Evolutionary conservation across 805 yeast genomes (phyloP), one percentile per base, ranked within the genome.

Genomic region (Starmera quercuum): DNA sequence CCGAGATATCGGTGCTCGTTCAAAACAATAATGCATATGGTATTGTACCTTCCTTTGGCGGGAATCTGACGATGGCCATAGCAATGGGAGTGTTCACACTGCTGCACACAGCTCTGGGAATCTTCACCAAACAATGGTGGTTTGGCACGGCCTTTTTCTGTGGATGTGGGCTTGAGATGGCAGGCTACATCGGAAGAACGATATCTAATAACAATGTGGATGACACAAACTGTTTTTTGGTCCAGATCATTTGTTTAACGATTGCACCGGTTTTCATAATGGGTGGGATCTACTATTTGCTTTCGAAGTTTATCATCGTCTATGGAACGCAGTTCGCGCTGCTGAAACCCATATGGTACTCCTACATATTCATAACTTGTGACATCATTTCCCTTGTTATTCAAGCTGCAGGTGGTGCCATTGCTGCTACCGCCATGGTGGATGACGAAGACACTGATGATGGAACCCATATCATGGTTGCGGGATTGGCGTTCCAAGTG

Each of bases 201-300:
- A 42, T 70, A 35, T 64, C 78, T 2, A 64, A 68, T 14, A 42
- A 50, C 29, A 64, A 66, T 18, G 45, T 50, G 30, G 50, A 70
- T 41, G 50, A 54, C 2, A 25, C 41, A 26, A 53, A 66, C 32
- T 59, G 65, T 20, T 86, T 66, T 48, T 49, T 81, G 28, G 57
- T 78, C 46, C 94, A 86, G 54, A 70, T 80, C 41, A 70, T 78
- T 35, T 66, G 78, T 46, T 59, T 85, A 36, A 83, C 90, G 0
- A 56, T 86, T 31, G 90, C 85, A 0, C 95, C 95, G 0, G 85
- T 84, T 15, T 81, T 86, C 53, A 63, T 83, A 29, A 81, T 83
- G 83, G 95, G 83, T 4, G 95, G 90, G 2, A 64, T 86, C 3
- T 87, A 86, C 58, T 80, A 70, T 43, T 63, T 77, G 34, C 58